phyloP scores from a whole-genome alignment of 208 protist genomes.

The Crithidia sp. region DNA sequence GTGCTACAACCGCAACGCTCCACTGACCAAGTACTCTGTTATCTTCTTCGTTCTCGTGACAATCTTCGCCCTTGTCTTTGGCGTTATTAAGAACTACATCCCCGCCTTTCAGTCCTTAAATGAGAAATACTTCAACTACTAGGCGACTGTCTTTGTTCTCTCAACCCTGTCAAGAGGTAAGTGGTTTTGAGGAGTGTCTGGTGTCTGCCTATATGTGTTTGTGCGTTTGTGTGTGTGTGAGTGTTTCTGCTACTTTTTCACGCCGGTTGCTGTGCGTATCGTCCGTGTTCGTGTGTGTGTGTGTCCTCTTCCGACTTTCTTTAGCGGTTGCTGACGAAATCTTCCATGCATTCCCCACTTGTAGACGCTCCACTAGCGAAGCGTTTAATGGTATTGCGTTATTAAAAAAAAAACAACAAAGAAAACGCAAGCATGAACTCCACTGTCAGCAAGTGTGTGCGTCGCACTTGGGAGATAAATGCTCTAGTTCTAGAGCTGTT shows the following conservation, averaged over 20 bases:
- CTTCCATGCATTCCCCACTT: too few species aligned
- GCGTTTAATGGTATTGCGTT: too few species aligned
- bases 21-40: slow-evolving; percentile 73
- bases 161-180: too few species aligned
- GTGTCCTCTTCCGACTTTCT: neutral
- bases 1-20: slow-evolving; percentile 75
- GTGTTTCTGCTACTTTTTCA: neutral
- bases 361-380: too few species aligned
- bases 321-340: neutral
- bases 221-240: too few species aligned
- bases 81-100: slow-evolving; percentile 80
- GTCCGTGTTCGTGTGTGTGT: neutral
- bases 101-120: slow-evolving; percentile 74
- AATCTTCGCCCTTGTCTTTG: slow-evolving; percentile 63
- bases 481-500: too few species aligned
- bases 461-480: too few species aligned
- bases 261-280: neutral
- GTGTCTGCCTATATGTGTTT: too few species aligned
- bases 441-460: too few species aligned
- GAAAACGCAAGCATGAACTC: too few species aligned
- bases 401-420: too few species aligned
- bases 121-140: slow-evolving; percentile 81
- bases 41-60: slow-evolving; percentile 66
- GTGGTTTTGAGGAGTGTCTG: too few species aligned
- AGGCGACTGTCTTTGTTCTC: neutral